Evolutionary conservation across 176 grass and related monocot species (phyloP), one percentile per base, ranked within the genome.

Genomic region (Leersia perrieri): DNA sequence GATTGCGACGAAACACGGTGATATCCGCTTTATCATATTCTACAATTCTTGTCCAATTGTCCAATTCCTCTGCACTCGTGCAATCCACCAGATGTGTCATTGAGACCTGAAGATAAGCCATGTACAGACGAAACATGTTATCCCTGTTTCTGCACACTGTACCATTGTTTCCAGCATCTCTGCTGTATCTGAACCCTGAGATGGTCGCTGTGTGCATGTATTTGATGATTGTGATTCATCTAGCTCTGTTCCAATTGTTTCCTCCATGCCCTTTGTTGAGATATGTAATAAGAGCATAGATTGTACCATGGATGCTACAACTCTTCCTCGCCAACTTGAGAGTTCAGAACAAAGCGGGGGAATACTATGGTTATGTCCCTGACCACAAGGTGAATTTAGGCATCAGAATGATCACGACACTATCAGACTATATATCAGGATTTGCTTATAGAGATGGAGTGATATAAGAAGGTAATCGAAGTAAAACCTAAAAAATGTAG

Each of bases 291-390:
- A 73, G 63, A 86, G 40, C 68, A 62, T 11, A 11, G 9, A 36
- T 3, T 1, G 7, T 12, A 70, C 33, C 28, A 3, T 71, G 29
- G 68, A 44, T 82, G 73, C 84, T 95, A 88, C 71, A 90, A 88
- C 63, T 88, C 80, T 41, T 87, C 88, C 5, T 97, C 94, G 66
- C 73, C 60, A 16, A 72, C 60, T 87, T 69, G 84, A 25, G 91
- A 87, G 42, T 53, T 66, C 45, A 91, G 35, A 66, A 97, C 80
- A 74, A 97, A 97, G 65, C 88, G 91, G 1, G 91, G 91, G 82
- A 97, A 97, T 27, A 60, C 65, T 78, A 76, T 83, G 7, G 91
- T 97, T 84, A 97, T 89, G 71, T 93, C 88, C 73, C 94, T 97
- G 69, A 32, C 44, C 8, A 40, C 13, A 25, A 26, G 33, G 33